Percentiles rank a stretch among this genome's conserved stretches.
Evolutionary conservation across 257 asterid genomes (phyloP).

Genomic region (Cynanchum wilfordii): DNA sequence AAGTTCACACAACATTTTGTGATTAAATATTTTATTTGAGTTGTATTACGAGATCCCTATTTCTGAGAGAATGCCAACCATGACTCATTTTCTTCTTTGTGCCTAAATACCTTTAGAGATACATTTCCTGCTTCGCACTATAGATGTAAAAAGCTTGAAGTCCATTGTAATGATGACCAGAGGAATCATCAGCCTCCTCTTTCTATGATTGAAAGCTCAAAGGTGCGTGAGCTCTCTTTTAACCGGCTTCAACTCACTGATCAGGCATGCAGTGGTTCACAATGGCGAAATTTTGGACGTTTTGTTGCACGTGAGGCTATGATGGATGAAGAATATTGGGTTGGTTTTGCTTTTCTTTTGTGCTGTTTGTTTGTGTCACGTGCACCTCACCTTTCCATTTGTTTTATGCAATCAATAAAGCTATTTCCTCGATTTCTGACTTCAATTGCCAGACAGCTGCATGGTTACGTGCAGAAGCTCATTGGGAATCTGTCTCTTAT

Average conservation of each 20-base stretch:
- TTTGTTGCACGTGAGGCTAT: conserved; percentile 78
- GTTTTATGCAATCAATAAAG: conserved; percentile 36
- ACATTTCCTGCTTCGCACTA: conserved; percentile 48
- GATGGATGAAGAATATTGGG: conserved; percentile 96
- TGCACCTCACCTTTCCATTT: conserved; percentile 15
- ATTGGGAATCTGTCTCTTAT: conserved; percentile 78
- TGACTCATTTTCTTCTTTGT: conserved; percentile 10
- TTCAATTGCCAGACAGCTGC: conserved; percentile 82
- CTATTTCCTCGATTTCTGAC: conserved; percentile 44
- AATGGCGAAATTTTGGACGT: conserved; percentile 62
- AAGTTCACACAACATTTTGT: neutral
- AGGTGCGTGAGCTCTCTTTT: conserved; percentile 60
- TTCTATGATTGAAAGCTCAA: conserved; percentile 43
- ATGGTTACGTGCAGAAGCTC: conserved; percentile 97
- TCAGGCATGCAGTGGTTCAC: conserved; percentile 47
- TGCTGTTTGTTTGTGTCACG: neutral
- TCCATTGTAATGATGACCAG: conserved; percentile 66
- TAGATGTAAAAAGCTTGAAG: conserved; percentile 81
- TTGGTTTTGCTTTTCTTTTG: conserved; percentile 40
- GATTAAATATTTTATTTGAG: neutral
- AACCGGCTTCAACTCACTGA: conserved; percentile 70
- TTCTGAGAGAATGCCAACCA: neutral
- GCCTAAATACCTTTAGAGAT: conserved; percentile 40
- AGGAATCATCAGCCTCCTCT: conserved; percentile 37
- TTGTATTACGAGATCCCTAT: neutral